A percentile compares a stretch with the other conserved stretches of the same genome.
phyloP scores from a whole-genome alignment of 164 flowering plant genomes.

The Macadamia integrifolia region DNA sequence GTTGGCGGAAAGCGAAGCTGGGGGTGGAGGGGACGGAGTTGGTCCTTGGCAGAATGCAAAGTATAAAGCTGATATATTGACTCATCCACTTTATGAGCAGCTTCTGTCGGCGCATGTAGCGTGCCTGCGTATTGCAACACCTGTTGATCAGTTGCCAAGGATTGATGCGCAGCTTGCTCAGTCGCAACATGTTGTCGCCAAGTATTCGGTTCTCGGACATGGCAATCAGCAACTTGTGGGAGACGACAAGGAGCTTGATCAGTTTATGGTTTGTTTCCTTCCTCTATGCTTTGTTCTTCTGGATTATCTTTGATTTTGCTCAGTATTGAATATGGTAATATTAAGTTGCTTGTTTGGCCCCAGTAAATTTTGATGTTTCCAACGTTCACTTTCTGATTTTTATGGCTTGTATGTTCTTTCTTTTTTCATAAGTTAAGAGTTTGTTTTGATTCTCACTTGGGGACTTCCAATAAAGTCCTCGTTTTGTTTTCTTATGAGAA shows the following conservation, averaged over 20 bases:
- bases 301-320: not conserved
- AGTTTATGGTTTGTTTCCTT: constrained; percentile 59
- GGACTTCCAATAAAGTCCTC: not conserved
- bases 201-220: constrained; percentile 46
- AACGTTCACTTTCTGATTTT: not conserved
- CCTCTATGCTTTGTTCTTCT: not conserved
- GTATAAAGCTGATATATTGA: constrained; percentile 60
- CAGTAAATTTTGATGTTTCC: not conserved
- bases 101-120: constrained; percentile 76
- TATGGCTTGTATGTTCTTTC: not conserved
- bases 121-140: constrained; percentile 80
- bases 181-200: constrained; percentile 58
- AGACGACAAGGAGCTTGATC: constrained; percentile 76
- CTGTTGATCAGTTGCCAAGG: constrained; percentile 82
- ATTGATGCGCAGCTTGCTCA: constrained; percentile 78
- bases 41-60: constrained; percentile 43
- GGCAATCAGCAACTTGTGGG: constrained; percentile 19
- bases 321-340: not conserved
- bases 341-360: not conserved
- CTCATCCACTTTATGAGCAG: constrained; percentile 77
- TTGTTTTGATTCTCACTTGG: not conserved
- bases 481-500: not conserved
- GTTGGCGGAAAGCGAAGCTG: constrained; percentile 8
- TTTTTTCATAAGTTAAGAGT: not conserved
- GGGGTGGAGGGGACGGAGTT: constrained; percentile 14